Evolutionary conservation across 139 green algal genomes (phyloP), one percentile per base, ranked within the genome.

Genomic region (Volvox africanus): DNA sequence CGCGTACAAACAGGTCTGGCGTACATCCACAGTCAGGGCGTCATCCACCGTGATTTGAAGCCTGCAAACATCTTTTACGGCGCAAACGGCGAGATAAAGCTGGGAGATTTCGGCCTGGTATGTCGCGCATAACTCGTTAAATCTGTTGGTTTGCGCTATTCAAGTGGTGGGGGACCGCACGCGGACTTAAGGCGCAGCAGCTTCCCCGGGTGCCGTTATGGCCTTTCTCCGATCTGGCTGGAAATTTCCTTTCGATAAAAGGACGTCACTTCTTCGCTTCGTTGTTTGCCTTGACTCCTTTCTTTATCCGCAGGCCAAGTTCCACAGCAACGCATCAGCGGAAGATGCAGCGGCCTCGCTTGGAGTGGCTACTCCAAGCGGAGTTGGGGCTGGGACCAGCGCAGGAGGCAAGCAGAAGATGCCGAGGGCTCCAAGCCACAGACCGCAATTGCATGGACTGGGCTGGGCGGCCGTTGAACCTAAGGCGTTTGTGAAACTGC

Each of bases 41-140:
- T 98, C 87, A 97, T 98, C 85, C 97, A 98, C 92, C 91, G 97
- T 1, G 97, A 99, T 91, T 89, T 98, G 22, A 98, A 99, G 89
- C 96, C 96, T 0, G 93, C 94, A 20, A 97, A 97, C 91, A 94
- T 98, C 24, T 98, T 98, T 91, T 95, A 95, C 71, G 96, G 96
- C 28, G 80, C 93, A 68, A 94, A 94, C 28, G 97, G 96, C 2
- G 96, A 98, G 50, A 89, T 98, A 36, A 98, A 98, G 93, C 92
- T 99, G 68, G 97, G 97, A 6, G 97, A 99, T 91, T 98, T 99
- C 93, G 97, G 97, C 3, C 93, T 98, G 50, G 85, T 89, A 73
- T 2, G 84, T 55, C 44, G 44, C 9, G 9, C 5, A 9, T 55
- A 14, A 55, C 9, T 55, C 44, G 44, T 55, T 9, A 9, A 14